A percentile compares a stretch with the other conserved stretches of the same genome.
Evolutionary conservation across 192 early-diverging fungal genomes (phyloP).

Genomic region (Piromyces finnis): DNA sequence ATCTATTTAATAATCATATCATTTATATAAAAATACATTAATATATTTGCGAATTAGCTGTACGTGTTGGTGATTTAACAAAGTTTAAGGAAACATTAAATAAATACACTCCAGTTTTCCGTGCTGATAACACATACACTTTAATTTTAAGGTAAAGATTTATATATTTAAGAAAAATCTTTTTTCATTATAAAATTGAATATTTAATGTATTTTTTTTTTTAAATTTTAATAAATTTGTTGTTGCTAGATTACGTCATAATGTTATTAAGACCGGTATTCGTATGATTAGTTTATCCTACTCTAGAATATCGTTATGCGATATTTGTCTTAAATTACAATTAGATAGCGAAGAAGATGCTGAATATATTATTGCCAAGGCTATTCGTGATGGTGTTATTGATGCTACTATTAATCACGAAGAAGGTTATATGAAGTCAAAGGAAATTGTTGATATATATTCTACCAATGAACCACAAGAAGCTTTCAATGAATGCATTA

Average conservation of each 20-base stretch:
- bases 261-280: conserved; percentile 98
- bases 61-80: conserved; percentile 81
- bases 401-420: conserved; percentile 93
- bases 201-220: not conserved
- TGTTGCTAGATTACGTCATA: conserved; percentile 81
- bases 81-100: conserved; percentile 81
- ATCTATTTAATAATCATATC: too few relatives aligned
- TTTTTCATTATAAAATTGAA: too few relatives aligned
- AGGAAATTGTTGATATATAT: conserved; percentile 90
- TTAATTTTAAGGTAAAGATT: conserved; percentile 56
- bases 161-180: too few relatives aligned
- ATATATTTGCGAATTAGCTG: too few relatives aligned
- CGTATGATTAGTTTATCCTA: conserved; percentile 92
- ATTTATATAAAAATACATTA: too few relatives aligned
- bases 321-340: conserved; percentile 93
- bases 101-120: conserved; percentile 54
- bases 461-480: conserved; percentile 89
- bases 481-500: conserved; percentile 87
- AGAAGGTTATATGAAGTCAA: conserved; percentile 77
- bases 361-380: conserved; percentile 97
- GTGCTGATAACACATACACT: conserved; percentile 73
- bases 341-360: conserved; percentile 97
- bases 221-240: not conserved
- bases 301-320: conserved; percentile 84
- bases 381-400: conserved; percentile 96